These are phyloP conservation scores for Fusarium succisae DNA, from an alignment of 2,329 filamentous ascomycete species.

Conservation along the genomic window DNA sequence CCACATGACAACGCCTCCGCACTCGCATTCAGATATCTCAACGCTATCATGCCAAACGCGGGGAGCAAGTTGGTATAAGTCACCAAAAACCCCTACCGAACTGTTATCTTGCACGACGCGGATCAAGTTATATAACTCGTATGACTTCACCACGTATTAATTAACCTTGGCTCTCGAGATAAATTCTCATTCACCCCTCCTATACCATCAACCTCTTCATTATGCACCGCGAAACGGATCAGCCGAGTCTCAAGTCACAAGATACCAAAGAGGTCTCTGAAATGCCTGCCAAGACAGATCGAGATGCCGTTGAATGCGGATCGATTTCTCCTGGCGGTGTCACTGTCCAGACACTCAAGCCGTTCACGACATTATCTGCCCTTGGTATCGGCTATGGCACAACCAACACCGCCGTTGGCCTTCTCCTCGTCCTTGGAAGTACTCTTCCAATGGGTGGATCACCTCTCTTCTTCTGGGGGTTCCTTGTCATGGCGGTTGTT, in stretches of 20 bases:
- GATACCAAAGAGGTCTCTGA: not conserved
- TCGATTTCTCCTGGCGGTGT: not conserved
- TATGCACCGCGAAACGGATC: not conserved
- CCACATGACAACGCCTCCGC: not conserved
- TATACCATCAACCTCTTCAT: not conserved
- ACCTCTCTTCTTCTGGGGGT: slow-evolving; percentile 6
- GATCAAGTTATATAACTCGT: not conserved
- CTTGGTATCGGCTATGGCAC: slow-evolving; percentile 10
- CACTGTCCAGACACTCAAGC: not conserved
- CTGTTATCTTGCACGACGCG: not conserved
- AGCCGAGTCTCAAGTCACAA: not conserved
- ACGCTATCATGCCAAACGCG: not conserved
- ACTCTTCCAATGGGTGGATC: slow-evolving; percentile 3
- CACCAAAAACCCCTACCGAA: not conserved
- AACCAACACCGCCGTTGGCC: slow-evolving; percentile 2
- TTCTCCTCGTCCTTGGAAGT: slow-evolving; percentile 1
- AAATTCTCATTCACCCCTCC: not conserved
- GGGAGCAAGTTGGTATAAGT: not conserved
- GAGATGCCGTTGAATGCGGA: not conserved
- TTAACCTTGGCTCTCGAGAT: not conserved
- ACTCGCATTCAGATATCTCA: not conserved
- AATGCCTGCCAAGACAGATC: not conserved
- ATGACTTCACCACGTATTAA: not conserved
- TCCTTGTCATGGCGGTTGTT: not conserved
- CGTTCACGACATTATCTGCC: not conserved